Base-by-base conservation (phyloP, 768 basidiomycete genomes). In the Fomitopsis pulvina region DNA sequence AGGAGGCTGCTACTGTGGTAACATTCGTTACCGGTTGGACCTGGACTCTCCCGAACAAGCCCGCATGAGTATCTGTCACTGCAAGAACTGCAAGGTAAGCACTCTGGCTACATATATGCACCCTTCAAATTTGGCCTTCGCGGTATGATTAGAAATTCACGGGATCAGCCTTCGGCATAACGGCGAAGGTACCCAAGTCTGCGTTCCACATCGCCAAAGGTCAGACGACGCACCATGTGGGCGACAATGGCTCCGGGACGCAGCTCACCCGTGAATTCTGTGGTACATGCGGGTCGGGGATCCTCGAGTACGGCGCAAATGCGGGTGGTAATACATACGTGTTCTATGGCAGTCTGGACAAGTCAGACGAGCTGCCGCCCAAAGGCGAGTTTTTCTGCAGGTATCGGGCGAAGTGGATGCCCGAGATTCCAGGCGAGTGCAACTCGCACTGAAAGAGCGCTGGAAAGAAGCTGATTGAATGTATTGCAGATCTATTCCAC, bases 341-440 rank as follows among this genome's bases (percentile, higher is more conserved):
- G 2, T 53, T 52, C 50, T 43, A 44, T 16, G 54, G 57, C 18
- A 54, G 57, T 11, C 48, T 58, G 9, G 59, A 60, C 49, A 47
- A 56, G 9, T 55, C 54, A 0, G 54, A 52, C 4, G 45, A 21
- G 43, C 52, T 60, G 11, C 59, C 57, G 21, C 59, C 57, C 10
- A 54, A 52, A 32, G 57, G 52, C 22, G 59, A 58, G 45, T 57
- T 60, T 51, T 60, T 60, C 43, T 56, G 51, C 52, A 57, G 52
- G 44, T 28, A 51, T n/a, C 45, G 54, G 11, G 50, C 42, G 20
- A 40, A 20, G 16, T 60, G 57, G 57, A 27, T 53, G 57, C 52
- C 56, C 24, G 59, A 56, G 39, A 48, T 60, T 39, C 56, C 50
- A 1, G 28, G 56, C 54, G 38, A 25, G 56, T 44, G n/a, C n/a